Conservation (phyloP, 192 early-diverging fungal species). For the Coemansia sp. region DNA sequence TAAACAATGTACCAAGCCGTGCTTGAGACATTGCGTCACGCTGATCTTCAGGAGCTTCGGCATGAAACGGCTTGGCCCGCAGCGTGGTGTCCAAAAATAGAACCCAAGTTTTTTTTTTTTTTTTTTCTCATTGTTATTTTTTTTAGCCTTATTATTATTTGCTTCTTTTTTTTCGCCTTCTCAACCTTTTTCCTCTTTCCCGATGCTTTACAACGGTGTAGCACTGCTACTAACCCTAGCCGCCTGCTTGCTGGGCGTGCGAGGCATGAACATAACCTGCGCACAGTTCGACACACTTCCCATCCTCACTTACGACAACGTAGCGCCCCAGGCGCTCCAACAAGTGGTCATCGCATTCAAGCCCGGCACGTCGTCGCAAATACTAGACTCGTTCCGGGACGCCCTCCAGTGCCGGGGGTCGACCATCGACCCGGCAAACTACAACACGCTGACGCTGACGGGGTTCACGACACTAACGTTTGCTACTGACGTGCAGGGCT, state of each 20-base stretch:
- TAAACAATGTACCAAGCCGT: too few species aligned
- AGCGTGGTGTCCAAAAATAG: neutral
- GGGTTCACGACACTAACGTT: constrained; percentile 14
- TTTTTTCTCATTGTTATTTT: neutral
- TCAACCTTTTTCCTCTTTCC: neutral
- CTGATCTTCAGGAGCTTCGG: neutral
- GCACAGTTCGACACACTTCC: constrained; percentile 24
- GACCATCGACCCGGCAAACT: constrained; percentile 20
- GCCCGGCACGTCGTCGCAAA: constrained; percentile 8
- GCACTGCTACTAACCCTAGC: neutral
- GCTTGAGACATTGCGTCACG: neutral
- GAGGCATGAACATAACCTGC: constrained; percentile 28
- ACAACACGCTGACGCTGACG: constrained; percentile 24
- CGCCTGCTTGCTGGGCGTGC: neutral
- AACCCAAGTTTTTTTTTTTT: neutral
- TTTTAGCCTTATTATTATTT: neutral
- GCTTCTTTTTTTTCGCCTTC: neutral
- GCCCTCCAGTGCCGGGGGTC: constrained; percentile 43
- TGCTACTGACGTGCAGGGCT: constrained; percentile 13
- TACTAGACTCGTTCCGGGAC: constrained; percentile 36
- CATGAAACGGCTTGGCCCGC: neutral
- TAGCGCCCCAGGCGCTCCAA: constrained; percentile 21
- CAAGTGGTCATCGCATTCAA: constrained; percentile 24
- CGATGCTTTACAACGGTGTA: neutral
- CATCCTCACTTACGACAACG: constrained; percentile 30